Evolutionary conservation across 495 filamentous ascomycete genomes (phyloP).

Genomic region (Penicillium pancosmium): DNA sequence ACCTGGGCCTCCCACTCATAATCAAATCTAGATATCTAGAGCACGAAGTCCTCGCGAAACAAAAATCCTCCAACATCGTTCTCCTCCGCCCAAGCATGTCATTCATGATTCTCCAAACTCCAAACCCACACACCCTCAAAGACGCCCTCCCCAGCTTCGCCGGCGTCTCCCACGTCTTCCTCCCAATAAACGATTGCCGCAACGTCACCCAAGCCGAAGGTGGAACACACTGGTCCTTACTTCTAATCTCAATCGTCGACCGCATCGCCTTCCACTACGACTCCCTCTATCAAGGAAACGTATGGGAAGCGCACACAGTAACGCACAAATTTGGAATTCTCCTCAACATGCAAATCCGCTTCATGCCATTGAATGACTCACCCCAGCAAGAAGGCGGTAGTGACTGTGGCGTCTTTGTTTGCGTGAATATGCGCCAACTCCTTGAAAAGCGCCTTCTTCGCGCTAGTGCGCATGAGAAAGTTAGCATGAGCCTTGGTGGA

Average conservation of each 20-base stretch:
- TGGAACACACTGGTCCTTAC: constrained; percentile 92
- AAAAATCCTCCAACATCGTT: constrained; percentile 79
- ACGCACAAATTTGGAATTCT: constrained; percentile 63
- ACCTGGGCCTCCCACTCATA: background rate
- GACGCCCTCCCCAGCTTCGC: constrained; percentile 64
- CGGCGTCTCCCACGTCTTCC: constrained; percentile 89
- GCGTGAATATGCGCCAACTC: constrained; percentile 87
- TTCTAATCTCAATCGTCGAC: constrained; percentile 87
- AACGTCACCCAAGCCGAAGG: constrained; percentile 79
- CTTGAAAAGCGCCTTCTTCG: constrained; percentile 79
- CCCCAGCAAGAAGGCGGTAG: constrained; percentile 91
- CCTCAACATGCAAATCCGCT: constrained; percentile 65
- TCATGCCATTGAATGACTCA: constrained; percentile 76
- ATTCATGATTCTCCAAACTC: constrained; percentile 86
- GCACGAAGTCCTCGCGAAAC: constrained; percentile 76
- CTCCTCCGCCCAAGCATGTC: constrained; percentile 93
- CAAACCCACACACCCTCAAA: constrained; percentile 69
- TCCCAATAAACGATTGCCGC: constrained; percentile 89
- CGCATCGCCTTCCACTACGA: constrained; percentile 97
- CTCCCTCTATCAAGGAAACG: constrained; percentile 77
- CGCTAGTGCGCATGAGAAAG: constrained; percentile 74
- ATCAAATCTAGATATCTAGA: constrained; percentile 85
- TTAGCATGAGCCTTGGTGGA: constrained; percentile 90
- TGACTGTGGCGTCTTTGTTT: constrained; percentile 97
- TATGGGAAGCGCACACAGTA: constrained; percentile 67